These are phyloP conservation scores for Arachis hypogaea DNA, from an alignment of 306 rosid species.

Conservation along the genomic window DNA sequence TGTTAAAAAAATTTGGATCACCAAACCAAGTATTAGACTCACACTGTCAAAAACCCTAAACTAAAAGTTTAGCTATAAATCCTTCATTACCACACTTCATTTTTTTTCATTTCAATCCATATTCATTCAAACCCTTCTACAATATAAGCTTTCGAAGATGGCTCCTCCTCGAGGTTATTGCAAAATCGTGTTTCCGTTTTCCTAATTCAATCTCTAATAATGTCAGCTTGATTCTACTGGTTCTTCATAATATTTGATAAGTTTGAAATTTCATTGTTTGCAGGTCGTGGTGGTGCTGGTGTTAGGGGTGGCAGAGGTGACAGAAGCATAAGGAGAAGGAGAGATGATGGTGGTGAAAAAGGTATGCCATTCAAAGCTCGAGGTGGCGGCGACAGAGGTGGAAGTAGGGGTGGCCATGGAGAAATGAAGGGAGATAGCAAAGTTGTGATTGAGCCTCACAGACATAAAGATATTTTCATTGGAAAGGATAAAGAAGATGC, in stretches of 20 bases:
- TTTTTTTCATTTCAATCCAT: neutral
- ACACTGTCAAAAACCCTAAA: neutral
- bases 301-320: conserved; percentile 37
- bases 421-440: conserved; percentile 54
- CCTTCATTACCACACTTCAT: neutral
- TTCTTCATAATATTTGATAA: neutral
- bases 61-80: neutral
- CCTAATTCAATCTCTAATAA: neutral
- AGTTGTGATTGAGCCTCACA: conserved; percentile 55
- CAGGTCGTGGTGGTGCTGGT: conserved; percentile 44
- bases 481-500: conserved; percentile 94
- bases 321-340: conserved; percentile 26
- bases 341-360: conserved; percentile 48
- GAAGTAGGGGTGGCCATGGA: conserved; percentile 31
- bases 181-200: neutral
- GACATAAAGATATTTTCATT: conserved; percentile 85
- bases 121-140: neutral
- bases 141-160: neutral
- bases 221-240: too few species aligned
- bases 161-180: conserved; percentile 22
- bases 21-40: too few species aligned
- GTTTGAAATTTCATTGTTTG: neutral
- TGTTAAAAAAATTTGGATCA: too few species aligned
- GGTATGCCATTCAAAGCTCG: conserved; percentile 20
- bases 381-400: conserved; percentile 29